Conservation (phyloP, 306 rosid genomes). For the Pterocarpus santalinus region DNA sequence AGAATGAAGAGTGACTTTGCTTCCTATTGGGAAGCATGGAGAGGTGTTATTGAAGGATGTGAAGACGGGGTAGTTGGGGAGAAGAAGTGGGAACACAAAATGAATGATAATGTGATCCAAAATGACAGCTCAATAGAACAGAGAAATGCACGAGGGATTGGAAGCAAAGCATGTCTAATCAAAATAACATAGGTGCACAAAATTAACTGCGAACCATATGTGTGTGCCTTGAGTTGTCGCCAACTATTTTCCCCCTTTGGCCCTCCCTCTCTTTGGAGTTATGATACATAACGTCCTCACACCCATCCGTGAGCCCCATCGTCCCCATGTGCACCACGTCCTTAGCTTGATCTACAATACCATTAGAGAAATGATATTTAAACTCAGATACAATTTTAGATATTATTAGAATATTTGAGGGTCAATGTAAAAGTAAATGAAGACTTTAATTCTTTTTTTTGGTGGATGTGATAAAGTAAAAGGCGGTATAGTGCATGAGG, state of each 20-base stretch:
- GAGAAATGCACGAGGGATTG: slow-evolving; percentile 61
- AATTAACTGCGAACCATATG: slow-evolving; percentile 44
- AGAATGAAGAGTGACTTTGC: slow-evolving; percentile 50
- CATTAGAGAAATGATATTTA: too few relatives aligned
- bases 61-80: slow-evolving; percentile 56
- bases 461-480: too few relatives aligned
- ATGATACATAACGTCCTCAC: slow-evolving; percentile 35
- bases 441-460: too few relatives aligned
- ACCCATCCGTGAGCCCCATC: slow-evolving; percentile 44
- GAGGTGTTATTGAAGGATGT: slow-evolving; percentile 63
- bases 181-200: slow-evolving; percentile 33
- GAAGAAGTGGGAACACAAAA: slow-evolving; percentile 33
- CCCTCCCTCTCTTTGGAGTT: slow-evolving; percentile 17
- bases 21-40: slow-evolving; percentile 83
- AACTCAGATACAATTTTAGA: too few relatives aligned
- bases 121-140: slow-evolving; percentile 68
- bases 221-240: slow-evolving; percentile 44
- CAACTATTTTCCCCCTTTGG: slow-evolving; percentile 29
- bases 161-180: slow-evolving; percentile 51
- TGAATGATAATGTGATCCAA: slow-evolving; percentile 38
- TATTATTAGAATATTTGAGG: too few relatives aligned
- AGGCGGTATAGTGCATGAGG: too few relatives aligned
- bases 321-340: slow-evolving; percentile 51
- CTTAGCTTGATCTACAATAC: too few relatives aligned
- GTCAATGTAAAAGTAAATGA: too few relatives aligned